These are phyloP conservation scores for Xylogone sp. DNA, from an alignment of 2,329 filamentous ascomycete genomes.

Conservation along the genomic window DNA sequence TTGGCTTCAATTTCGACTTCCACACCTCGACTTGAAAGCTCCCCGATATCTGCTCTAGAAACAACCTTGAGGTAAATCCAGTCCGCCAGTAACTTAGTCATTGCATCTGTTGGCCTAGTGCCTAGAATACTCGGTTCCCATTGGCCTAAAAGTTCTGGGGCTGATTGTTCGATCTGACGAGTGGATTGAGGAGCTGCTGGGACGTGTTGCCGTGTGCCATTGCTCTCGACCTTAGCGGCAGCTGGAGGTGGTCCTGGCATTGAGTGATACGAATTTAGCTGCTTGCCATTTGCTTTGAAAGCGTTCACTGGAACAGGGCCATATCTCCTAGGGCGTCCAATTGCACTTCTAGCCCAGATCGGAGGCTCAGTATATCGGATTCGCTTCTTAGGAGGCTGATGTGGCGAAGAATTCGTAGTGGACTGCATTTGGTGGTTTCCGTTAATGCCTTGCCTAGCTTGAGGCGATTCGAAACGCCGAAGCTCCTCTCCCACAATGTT, in stretches of 20 bases:
- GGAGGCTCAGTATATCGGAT: constrained; percentile 48
- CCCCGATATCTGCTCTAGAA: constrained; percentile 59
- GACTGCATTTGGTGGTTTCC: constrained; percentile 14
- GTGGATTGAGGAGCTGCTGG: constrained; percentile 8
- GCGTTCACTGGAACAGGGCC: constrained; percentile 3
- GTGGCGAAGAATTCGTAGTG: constrained; percentile 16
- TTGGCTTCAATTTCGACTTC: constrained; percentile 94
- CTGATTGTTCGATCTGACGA: constrained; percentile 10
- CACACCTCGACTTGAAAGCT: constrained; percentile 60
- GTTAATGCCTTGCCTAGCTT: constrained; percentile 16
- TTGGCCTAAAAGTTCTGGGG: constrained; percentile 37
- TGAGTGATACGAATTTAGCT: constrained; percentile 9
- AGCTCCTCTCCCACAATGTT: constrained; percentile 15
- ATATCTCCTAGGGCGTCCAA: neutral
- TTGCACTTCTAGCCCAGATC: constrained; percentile 36
- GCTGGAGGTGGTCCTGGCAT: constrained; percentile 4
- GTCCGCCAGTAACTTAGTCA: constrained; percentile 74
- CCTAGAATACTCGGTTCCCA: constrained; percentile 70
- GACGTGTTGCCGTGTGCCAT: constrained; percentile 18
- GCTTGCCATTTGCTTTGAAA: constrained; percentile 21
- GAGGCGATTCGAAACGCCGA: constrained; percentile 10
- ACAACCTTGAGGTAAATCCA: constrained; percentile 74
- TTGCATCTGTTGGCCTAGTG: constrained; percentile 66
- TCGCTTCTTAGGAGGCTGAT: constrained; percentile 42
- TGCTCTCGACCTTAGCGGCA: constrained; percentile 19